phyloP scores from a whole-genome alignment of 805 yeast genomes.

The Starmerella powellii region DNA sequence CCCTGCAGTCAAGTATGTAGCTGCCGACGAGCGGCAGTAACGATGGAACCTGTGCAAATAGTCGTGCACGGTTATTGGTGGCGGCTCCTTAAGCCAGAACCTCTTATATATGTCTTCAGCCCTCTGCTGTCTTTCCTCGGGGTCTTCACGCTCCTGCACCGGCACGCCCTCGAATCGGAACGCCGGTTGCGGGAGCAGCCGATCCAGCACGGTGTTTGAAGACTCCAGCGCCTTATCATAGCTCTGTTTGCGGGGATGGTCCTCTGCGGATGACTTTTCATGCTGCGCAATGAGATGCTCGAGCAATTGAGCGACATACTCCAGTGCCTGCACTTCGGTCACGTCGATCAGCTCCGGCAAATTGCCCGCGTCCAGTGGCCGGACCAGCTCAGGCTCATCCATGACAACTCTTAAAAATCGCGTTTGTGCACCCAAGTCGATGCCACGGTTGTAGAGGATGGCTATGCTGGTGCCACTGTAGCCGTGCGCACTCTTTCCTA shows the following conservation, averaged over 20 bases:
- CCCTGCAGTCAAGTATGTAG: conserved; percentile 32
- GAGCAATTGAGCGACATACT: conserved; percentile 20
- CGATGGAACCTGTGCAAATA: conserved; percentile 31
- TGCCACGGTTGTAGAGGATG: no score
- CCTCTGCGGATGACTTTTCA: conserved; percentile 7
- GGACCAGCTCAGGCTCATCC: neutral
- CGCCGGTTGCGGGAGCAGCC: neutral
- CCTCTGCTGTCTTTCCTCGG: conserved; percentile 3
- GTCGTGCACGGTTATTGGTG: conserved; percentile 25
- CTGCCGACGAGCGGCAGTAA: conserved; percentile 31
- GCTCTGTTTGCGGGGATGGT: conserved; percentile 15
- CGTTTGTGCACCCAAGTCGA: no score
- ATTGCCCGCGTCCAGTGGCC: neutral
- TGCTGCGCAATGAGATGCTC: conserved; percentile 18
- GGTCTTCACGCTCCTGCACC: neutral
- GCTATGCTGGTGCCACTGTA: no score
- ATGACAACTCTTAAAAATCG: neutral
- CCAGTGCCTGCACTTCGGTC: conserved; percentile 22
- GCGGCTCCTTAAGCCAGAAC: conserved; percentile 23
- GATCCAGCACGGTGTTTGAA: neutral
- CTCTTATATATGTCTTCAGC: conserved; percentile 16
- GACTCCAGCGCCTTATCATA: conserved; percentile 9
- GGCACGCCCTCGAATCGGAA: neutral
- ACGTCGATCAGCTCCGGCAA: conserved; percentile 10
- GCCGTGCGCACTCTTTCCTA: no score